These are phyloP conservation scores for Aspergillus clavatus DNA, from an alignment of 2,329 filamentous ascomycete genomes.

Conservation along the genomic window DNA sequence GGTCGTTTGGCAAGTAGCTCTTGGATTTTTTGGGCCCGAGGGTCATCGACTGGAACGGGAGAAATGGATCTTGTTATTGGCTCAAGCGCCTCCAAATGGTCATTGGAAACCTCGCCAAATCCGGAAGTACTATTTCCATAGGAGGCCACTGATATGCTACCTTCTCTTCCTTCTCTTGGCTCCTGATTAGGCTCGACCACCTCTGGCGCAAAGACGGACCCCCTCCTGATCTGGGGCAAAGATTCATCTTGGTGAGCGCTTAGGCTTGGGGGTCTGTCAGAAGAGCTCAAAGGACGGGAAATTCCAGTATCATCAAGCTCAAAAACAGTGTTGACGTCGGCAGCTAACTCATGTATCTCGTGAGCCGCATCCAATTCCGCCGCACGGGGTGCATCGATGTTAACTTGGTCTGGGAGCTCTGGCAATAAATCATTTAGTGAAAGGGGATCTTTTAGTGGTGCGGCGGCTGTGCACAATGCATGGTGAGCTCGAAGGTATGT, in stretches of 20 bases:
- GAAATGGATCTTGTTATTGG: constrained; percentile 16
- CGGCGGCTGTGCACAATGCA: constrained; percentile 48
- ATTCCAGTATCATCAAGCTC: constrained; percentile 38
- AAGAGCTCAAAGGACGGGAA: constrained; percentile 1
- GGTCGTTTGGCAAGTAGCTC: constrained; percentile 38
- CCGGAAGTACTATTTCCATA: constrained; percentile 4
- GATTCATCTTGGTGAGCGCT: constrained; percentile 28
- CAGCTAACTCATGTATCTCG: constrained; percentile 35
- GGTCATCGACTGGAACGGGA: constrained; percentile 17
- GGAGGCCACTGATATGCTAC: background rate
- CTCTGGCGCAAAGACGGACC: constrained; percentile 45
- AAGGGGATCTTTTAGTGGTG: constrained; percentile 27
- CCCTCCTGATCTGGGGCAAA: constrained; percentile 32
- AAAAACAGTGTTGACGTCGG: constrained; percentile 25
- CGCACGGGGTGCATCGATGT: constrained; percentile 23
- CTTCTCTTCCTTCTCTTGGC: constrained; percentile 13
- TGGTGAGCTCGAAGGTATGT: constrained; percentile 55
- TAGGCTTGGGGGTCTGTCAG: background rate
- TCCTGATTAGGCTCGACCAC: constrained; percentile 29
- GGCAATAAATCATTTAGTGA: constrained; percentile 25
- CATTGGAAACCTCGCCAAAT: background rate
- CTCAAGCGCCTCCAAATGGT: constrained; percentile 3
- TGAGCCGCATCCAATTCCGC: constrained; percentile 27
- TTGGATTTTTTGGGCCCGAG: constrained; percentile 32
- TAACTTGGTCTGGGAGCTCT: constrained; percentile 30